These are phyloP conservation scores for Chytriomyces hyalinus DNA, from an alignment of 192 early-diverging fungal genomes.

Conservation along the genomic window DNA sequence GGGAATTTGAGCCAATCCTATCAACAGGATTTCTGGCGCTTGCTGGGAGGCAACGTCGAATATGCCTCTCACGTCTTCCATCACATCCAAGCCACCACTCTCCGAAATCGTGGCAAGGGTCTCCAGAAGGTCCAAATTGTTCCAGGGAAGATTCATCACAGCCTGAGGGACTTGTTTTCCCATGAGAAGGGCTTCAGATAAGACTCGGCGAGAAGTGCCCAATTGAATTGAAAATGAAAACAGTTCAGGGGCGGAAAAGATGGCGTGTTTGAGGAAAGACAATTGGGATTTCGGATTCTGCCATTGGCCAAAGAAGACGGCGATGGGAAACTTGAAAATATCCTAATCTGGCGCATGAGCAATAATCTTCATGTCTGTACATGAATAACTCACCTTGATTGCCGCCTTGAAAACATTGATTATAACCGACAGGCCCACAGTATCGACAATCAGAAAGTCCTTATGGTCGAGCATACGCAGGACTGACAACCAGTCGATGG, in stretches of 20 bases:
- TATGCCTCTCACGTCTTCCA: slow-evolving; percentile 67
- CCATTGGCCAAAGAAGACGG: slow-evolving; percentile 77
- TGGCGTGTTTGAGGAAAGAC: slow-evolving; percentile 67
- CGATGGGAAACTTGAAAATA: slow-evolving; percentile 66
- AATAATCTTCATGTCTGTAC: not conserved
- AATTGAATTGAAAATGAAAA: slow-evolving; percentile 51
- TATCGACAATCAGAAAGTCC: slow-evolving; percentile 63
- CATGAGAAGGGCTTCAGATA: slow-evolving; percentile 10
- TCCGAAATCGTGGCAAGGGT: slow-evolving; percentile 60
- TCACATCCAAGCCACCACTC: slow-evolving; percentile 44
- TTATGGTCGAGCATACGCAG: slow-evolving; percentile 67
- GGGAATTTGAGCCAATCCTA: slow-evolving; percentile 73
- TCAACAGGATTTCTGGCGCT: slow-evolving; percentile 74
- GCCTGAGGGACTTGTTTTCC: slow-evolving; percentile 41
- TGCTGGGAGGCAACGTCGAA: slow-evolving; percentile 66
- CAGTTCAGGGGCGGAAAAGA: slow-evolving; percentile 61
- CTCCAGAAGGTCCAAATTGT: slow-evolving; percentile 76
- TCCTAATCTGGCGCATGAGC: slow-evolving; percentile 47
- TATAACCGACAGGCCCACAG: slow-evolving; percentile 65
- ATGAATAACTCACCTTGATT: slow-evolving; percentile 50
- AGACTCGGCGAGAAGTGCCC: slow-evolving; percentile 4
- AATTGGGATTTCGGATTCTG: slow-evolving; percentile 72
- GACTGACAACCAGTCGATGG: slow-evolving; percentile 68
- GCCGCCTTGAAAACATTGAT: slow-evolving; percentile 64
- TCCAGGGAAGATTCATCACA: slow-evolving; percentile 62